Conservation (phyloP, 2,329 filamentous ascomycete genomes). For the Alternaria ethzedia region DNA sequence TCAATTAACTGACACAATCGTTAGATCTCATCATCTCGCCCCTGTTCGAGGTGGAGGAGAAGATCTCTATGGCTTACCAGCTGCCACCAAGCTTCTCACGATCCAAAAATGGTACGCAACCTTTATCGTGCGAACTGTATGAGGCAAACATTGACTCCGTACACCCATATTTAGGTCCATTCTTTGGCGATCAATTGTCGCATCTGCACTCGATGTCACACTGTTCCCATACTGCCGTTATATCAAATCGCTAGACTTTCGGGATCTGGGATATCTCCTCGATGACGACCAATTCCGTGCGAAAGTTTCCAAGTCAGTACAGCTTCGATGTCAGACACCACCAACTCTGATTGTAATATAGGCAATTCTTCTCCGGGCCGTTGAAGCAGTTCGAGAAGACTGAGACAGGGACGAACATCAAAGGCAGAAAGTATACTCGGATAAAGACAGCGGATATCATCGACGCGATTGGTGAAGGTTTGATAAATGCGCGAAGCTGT, state of each 20-base stretch:
- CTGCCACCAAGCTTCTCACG: slow-evolving; percentile 53
- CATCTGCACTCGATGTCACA: slow-evolving; percentile 68
- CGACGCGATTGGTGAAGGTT: slow-evolving; percentile 58
- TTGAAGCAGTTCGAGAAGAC: slow-evolving; percentile 53
- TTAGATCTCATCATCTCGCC: slow-evolving; percentile 53
- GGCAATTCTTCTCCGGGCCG: slow-evolving; percentile 60
- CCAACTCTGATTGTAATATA: slow-evolving; percentile 26
- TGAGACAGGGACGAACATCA: slow-evolving; percentile 27
- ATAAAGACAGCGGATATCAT: slow-evolving; percentile 53
- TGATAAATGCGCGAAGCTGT: slow-evolving; percentile 4
- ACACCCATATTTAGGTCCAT: slow-evolving; percentile 50
- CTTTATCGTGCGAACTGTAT: neutral
- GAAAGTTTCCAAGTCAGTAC: slow-evolving; percentile 61
- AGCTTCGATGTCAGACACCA: neutral
- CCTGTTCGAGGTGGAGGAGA: slow-evolving; percentile 55
- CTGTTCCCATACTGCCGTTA: slow-evolving; percentile 73
- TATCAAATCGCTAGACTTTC: slow-evolving; percentile 68
- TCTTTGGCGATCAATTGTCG: slow-evolving; percentile 72
- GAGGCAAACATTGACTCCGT: neutral
- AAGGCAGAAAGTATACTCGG: slow-evolving; percentile 39
- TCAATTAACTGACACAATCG: neutral
- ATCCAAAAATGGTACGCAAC: slow-evolving; percentile 58
- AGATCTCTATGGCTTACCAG: slow-evolving; percentile 39
- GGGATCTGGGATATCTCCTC: slow-evolving; percentile 66
- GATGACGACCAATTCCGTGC: slow-evolving; percentile 65